Evolutionary conservation across 371 early-diverging fungal genomes (phyloP).

Genomic region (Mortierella sp.): DNA sequence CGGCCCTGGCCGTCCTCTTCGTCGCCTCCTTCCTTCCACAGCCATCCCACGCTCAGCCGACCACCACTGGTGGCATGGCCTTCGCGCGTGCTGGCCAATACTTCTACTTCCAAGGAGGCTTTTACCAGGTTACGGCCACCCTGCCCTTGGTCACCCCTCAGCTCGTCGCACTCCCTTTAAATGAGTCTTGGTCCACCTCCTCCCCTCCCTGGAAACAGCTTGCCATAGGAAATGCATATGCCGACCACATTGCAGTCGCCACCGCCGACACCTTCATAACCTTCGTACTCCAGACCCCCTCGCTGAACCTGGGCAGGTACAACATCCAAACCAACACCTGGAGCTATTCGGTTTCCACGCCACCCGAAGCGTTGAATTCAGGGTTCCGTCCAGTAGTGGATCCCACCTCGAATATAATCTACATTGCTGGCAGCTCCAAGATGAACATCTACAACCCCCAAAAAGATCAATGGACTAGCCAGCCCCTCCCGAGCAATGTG

Average conservation of each 20-base stretch:
- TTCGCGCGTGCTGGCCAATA: slow-evolving; percentile 11
- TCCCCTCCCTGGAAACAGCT: slow-evolving; percentile 18
- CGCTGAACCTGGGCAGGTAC: background rate
- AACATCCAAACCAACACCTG: slow-evolving; percentile 2
- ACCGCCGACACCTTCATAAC: slow-evolving; percentile 18
- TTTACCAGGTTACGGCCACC: background rate
- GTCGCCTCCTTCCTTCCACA: background rate
- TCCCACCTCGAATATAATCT: slow-evolving; percentile 7
- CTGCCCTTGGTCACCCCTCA: background rate
- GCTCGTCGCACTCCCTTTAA: slow-evolving; percentile 21
- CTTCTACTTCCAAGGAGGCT: slow-evolving; percentile 29
- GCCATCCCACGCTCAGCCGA: background rate
- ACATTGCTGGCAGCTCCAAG: background rate
- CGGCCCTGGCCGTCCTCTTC: background rate
- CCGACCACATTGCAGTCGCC: slow-evolving; percentile 3
- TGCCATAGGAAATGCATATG: background rate
- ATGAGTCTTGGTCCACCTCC: slow-evolving; percentile 12
- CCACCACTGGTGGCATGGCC: slow-evolving; percentile 14
- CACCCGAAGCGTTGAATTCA: background rate
- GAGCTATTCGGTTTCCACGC: background rate
- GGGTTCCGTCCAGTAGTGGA: slow-evolving; percentile 7
- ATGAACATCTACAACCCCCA: slow-evolving; percentile 6
- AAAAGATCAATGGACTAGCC: background rate
- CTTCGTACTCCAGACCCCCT: background rate
- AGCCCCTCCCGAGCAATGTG: background rate